phyloP scores from a whole-genome alignment of 2,329 filamentous ascomycete species.

The Bipolaris gigantea region DNA sequence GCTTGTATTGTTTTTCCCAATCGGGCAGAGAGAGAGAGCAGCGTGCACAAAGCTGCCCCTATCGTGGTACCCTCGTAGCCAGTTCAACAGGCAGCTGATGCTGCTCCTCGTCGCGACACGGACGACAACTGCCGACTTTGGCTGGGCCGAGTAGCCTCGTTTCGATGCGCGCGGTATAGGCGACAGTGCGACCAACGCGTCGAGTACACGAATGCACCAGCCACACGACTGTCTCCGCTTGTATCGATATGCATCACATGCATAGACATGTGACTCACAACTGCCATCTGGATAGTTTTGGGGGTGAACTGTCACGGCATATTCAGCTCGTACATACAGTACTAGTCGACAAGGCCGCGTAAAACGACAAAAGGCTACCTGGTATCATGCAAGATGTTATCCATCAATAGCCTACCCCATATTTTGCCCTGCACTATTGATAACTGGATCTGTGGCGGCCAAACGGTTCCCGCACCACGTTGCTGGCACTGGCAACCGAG shows the following conservation, averaged over 20 bases:
- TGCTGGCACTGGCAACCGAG: conserved; percentile 5
- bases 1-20: too few relatives aligned
- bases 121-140: background rate
- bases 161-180: conserved; percentile 8
- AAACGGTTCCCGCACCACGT: conserved; percentile 16
- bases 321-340: conserved; percentile 17
- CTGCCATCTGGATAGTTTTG: conserved; percentile 5
- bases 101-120: conserved; percentile 1
- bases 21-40: background rate
- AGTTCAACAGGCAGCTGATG: background rate
- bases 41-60: conserved; percentile 3
- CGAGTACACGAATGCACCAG: conserved; percentile 14
- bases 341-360: conserved; percentile 15
- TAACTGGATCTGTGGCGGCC: conserved; percentile 22
- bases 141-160: conserved; percentile 9
- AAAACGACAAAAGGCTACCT: conserved; percentile 17
- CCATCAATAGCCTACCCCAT: conserved; percentile 12
- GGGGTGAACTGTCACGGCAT: conserved; percentile 6
- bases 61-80: background rate
- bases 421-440: conserved; percentile 9
- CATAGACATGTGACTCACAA: conserved; percentile 13
- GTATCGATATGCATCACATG: conserved; percentile 20
- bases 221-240: conserved; percentile 20
- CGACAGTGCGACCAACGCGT: conserved; percentile 1
- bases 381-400: conserved; percentile 3